Conservation (phyloP, 257 asterid genomes). For the Solanum phureja region DNA sequence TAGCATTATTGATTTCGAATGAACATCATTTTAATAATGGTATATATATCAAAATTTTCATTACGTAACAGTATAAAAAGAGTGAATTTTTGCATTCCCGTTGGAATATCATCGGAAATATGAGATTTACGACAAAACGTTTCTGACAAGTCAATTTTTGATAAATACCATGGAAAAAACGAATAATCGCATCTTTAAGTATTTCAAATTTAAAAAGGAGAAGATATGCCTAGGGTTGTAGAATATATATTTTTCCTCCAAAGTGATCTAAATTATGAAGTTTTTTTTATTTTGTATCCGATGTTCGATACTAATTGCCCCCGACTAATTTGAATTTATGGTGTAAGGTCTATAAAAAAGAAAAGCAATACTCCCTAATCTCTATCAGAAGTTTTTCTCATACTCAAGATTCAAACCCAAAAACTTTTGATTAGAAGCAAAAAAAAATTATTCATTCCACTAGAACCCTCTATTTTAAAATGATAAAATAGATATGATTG, state of each 20-base stretch:
- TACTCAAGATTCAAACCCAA: no score
- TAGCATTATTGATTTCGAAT: neutral
- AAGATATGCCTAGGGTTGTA: neutral
- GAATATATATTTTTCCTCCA: neutral
- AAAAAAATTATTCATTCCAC: neutral
- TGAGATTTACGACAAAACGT: neutral
- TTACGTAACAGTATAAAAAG: neutral
- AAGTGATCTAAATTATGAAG: neutral
- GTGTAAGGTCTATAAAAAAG: neutral
- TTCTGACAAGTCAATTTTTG: neutral
- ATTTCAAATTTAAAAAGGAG: neutral
- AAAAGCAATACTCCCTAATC: neutral
- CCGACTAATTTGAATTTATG: neutral
- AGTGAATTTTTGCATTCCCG: neutral
- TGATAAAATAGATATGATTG: neutral
- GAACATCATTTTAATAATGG: neutral
- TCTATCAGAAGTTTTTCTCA: neutral
- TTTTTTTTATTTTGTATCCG: neutral
- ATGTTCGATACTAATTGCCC: neutral
- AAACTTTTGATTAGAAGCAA: no score
- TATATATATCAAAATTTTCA: neutral
- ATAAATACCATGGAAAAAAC: neutral
- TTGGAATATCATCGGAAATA: neutral
- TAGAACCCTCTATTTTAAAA: neutral
- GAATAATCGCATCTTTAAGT: neutral